Evolutionary conservation across 371 early-diverging fungal species (phyloP), one percentile per base, ranked within the genome.

Genomic region (Mortierella sp.): DNA sequence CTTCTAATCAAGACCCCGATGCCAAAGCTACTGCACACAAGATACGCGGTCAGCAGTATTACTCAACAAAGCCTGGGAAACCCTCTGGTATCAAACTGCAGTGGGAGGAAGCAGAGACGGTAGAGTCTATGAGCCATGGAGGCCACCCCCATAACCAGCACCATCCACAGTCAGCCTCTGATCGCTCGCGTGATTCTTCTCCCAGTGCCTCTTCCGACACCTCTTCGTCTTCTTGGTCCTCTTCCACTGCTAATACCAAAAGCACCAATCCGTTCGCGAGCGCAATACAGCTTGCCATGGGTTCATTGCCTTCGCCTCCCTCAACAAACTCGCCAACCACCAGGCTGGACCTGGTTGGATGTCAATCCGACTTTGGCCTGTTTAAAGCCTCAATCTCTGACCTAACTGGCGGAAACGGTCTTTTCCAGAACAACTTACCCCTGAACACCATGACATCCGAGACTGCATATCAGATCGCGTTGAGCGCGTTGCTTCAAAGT

Each of bases 91-190:
- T 81, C 57, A 63, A 70, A 26, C 62, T 81, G 18, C 81, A 81
- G n/a, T 81, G 81, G 81, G 81, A 81, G 26, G 81, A 81, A 49
- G 70, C 81, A 12, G 81, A 81, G 59, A 81, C 81, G 5, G 51
- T 70, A 62, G 73, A 81, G 64, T 75, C 81, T 26, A 81, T 81
- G 81, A 72, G 76, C 57, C 69, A 75, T 26, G 81, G 81, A 0
- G 81, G 81, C 0, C 75, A 73, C 45, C 69, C 64, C 0, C 72
- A 73, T 37, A 60, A 74, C 54, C 74, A 71, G 16, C 72, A 71
- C 24, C 65, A 68, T 20, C 51, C 71, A 24, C 35, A 5, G 18
- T 9, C 55, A 14, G 45, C 22, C 32, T 58, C 60, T 35, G 35
- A 68, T 39, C 51, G 51, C 12, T 77, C 78, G 52, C 78, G 78